Evolutionary conservation across 352 stramenopile genomes (phyloP), one percentile per base, ranked within the genome.

Genomic region (Globisporangium cederbergense): DNA sequence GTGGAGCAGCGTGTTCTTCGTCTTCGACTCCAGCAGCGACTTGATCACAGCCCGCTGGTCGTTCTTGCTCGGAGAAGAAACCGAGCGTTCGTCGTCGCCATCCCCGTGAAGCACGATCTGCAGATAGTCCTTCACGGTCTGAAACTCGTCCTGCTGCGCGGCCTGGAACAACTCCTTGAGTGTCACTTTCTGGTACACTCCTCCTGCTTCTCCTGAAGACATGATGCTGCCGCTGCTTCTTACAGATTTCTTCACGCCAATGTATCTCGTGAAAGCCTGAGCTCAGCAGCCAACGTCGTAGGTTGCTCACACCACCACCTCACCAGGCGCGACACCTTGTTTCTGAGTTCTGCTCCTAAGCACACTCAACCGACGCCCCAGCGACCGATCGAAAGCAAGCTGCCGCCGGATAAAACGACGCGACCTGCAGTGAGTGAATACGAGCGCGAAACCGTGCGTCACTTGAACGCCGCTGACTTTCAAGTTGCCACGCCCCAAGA

Each of bases 91-190:
- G 13, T 62, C 55, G 0, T 74, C 62, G 0, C 40, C 65, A 4
- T 72, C 58, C 3, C 82, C 70, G 4, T 87, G 65, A 4, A 88
- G 67, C 34, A 82, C 53, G 9, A 86, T 68, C 52, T 89, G 72
- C 18, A 92, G 55, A 57, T 86, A 88, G 62, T 88, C 77, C 2
- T 72, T 51, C 20, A 90, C 83, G 1, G 78, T 68, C 32, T 77
- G 55, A 57, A 90, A 90, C 49, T 92, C 83, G 55, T 91, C 76
- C 28, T 88, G 81, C 54, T 88, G 76, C 1, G 81, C 83, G 0
- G 78, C 77, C 36, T 88, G 75, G 73, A 92, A 92, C 28, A 90
- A 65, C 52, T 91, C 83, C 59, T 89, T 87, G 43, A 83, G 71
- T 6, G 64, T 83, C 16, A 79, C n/a, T 40, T 70, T 64, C 9